A percentile compares a stretch with the other conserved stretches of the same genome.
phyloP scores from a whole-genome alignment of 176 grass and related monocot species.

The Echinochloa phyllopogon region DNA sequence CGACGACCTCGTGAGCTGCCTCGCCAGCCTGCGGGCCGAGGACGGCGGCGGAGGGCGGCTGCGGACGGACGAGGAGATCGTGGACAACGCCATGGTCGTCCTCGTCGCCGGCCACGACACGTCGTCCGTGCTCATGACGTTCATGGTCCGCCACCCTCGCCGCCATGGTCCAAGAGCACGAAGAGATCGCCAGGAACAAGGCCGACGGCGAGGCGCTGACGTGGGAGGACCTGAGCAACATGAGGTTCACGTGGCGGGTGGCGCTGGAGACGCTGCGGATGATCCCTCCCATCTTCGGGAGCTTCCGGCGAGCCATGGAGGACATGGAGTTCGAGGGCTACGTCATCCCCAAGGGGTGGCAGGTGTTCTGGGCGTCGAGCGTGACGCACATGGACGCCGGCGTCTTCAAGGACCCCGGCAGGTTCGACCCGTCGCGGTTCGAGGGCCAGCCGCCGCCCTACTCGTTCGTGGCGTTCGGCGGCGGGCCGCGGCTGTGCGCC shows the following conservation, averaged over 20 bases:
- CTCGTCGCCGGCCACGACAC: constrained; percentile 55
- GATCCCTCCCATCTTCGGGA: constrained; percentile 53
- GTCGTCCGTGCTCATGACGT: constrained; percentile 53
- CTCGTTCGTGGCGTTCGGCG: constrained; percentile 60
- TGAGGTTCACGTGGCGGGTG: constrained; percentile 61
- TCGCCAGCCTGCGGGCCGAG: constrained; percentile 22
- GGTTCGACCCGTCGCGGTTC: constrained; percentile 49
- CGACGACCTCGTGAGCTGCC: constrained; percentile 52
- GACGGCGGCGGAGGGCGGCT: neutral
- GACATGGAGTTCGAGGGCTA: constrained; percentile 56
- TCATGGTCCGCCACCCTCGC: constrained; percentile 59
- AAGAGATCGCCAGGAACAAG: constrained; percentile 49
- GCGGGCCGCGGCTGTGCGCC: constrained; percentile 44
- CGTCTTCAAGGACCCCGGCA: constrained; percentile 40
- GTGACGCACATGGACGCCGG: constrained; percentile 55
- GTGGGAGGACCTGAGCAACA: constrained; percentile 47
- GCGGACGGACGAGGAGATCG: constrained; percentile 61
- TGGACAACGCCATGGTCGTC: constrained; percentile 53
- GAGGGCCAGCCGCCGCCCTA: constrained; percentile 32
- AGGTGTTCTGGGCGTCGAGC: constrained; percentile 57
- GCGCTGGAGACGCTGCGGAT: constrained; percentile 48
- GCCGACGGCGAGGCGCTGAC: constrained; percentile 45
- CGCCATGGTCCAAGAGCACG: constrained; percentile 50
- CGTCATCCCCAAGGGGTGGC: constrained; percentile 59
- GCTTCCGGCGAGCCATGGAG: constrained; percentile 46